These are phyloP conservation scores for Marchantia polymorpha DNA, from an alignment of 225 moss, liverwort and hornwort species.

Conservation along the genomic window DNA sequence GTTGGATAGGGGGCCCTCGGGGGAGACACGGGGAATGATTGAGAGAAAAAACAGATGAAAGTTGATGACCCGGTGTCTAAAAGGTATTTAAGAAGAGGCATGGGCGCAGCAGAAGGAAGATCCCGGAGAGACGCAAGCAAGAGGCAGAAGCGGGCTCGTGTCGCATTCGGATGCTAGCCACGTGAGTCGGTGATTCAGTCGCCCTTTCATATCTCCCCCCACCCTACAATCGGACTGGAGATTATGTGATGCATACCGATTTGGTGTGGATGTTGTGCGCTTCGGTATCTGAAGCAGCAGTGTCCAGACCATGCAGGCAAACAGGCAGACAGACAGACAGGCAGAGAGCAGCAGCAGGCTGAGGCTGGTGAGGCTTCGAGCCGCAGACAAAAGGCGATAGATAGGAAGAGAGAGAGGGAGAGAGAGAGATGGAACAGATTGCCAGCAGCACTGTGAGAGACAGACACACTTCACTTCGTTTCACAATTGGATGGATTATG, in stretches of 20 bases:
- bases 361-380: too few species aligned
- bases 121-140: conserved; percentile 11
- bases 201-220: not conserved
- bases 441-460: too few species aligned
- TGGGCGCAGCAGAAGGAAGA: conserved; percentile 10
- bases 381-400: too few species aligned
- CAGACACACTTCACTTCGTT: too few species aligned
- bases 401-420: too few species aligned
- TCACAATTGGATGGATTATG: too few species aligned
- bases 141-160: conserved; percentile 16
- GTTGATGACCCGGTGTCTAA: conserved; percentile 12
- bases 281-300: conserved; percentile 12
- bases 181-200: conserved; percentile 7
- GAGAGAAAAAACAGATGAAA: not conserved
- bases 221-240: not conserved
- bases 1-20: not conserved
- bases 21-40: conserved; percentile 7
- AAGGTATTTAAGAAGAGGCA: conserved; percentile 4
- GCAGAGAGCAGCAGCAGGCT: too few species aligned
- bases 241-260: not conserved
- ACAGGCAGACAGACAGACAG: too few species aligned
- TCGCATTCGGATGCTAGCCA: conserved; percentile 15
- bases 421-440: too few species aligned
- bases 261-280: not conserved
- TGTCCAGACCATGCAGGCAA: not conserved